phyloP scores from a whole-genome alignment of 164 flowering plant species.

The Nymphaea colorata region DNA sequence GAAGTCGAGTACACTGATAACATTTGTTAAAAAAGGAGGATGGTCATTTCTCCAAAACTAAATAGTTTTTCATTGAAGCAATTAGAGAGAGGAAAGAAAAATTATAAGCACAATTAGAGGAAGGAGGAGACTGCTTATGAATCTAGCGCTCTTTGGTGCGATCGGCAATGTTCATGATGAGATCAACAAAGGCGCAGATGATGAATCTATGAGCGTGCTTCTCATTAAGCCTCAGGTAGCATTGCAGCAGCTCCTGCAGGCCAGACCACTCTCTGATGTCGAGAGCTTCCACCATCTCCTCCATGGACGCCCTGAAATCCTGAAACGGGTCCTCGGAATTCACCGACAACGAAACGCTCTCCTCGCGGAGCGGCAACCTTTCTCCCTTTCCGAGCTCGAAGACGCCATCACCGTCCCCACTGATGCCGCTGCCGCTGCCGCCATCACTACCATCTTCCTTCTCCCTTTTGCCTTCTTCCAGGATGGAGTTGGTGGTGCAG shows the following conservation, averaged over 20 bases:
- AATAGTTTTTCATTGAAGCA: too few species aligned
- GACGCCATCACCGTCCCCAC: background rate
- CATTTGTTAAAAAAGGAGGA: too few species aligned
- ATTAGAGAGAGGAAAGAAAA: too few species aligned
- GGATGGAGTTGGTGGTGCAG: constrained; percentile 14
- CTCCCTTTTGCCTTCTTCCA: constrained; percentile 3
- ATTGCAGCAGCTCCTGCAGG: constrained; percentile 15
- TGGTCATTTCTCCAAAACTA: too few species aligned
- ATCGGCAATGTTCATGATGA: constrained; percentile 6
- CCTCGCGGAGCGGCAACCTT: constrained; percentile 3
- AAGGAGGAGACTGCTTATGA: background rate
- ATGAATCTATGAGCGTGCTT: constrained; percentile 8
- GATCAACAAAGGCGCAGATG: constrained; percentile 13
- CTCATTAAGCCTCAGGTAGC: constrained; percentile 17
- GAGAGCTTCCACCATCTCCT: constrained; percentile 18
- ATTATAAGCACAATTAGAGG: background rate
- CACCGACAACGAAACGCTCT: constrained; percentile 10
- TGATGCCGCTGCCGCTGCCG: too few species aligned
- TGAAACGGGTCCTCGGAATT: constrained; percentile 11
- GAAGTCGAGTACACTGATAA: too few species aligned
- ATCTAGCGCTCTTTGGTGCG: constrained; percentile 1
- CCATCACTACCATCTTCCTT: background rate
- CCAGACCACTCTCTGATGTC: constrained; percentile 11
- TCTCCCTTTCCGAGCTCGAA: background rate
- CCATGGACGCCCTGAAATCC: constrained; percentile 21